Evolutionary conservation across 768 basidiomycete genomes (phyloP).

Genomic region (Suillus occidentalis): DNA sequence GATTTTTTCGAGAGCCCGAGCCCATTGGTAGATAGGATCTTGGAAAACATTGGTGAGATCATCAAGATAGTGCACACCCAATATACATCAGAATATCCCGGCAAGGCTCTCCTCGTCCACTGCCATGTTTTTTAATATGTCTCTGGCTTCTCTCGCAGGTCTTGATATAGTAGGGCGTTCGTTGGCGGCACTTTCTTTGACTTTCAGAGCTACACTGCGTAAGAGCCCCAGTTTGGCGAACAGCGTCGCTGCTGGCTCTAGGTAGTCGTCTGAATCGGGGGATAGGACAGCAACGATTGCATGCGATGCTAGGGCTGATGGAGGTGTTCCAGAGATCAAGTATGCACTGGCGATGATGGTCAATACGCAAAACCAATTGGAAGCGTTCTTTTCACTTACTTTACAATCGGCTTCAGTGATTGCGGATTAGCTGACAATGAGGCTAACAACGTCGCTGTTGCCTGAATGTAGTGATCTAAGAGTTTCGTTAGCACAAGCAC

Average conservation of each 20-base stretch:
- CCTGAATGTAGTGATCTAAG: constrained; percentile 68
- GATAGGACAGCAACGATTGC: constrained; percentile 58
- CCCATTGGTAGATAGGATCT: neutral
- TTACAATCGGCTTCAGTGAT: constrained; percentile 62
- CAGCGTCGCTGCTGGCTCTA: constrained; percentile 30
- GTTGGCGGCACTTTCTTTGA: constrained; percentile 63
- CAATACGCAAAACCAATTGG: constrained; percentile 4
- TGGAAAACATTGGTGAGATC: neutral
- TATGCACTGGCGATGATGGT: constrained; percentile 44
- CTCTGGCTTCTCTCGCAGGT: constrained; percentile 82
- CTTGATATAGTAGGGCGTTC: constrained; percentile 73
- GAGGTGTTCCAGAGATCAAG: constrained; percentile 67
- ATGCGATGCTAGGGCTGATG: constrained; percentile 60
- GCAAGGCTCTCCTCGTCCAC: constrained; percentile 26
- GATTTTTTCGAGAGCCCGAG: neutral
- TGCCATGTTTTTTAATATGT: constrained; percentile 49
- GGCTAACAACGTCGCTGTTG: constrained; percentile 61
- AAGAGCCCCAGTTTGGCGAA: constrained; percentile 68
- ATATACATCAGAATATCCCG: constrained; percentile 25
- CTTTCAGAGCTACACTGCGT: constrained; percentile 68
- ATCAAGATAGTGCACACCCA: neutral
- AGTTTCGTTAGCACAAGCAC: constrained; percentile 11
- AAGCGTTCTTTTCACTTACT: constrained; percentile 46
- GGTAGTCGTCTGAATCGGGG: constrained; percentile 41
- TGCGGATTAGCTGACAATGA: constrained; percentile 64